phyloP scores from a whole-genome alignment of 169 alveolate species.

The Babesia gibsoni region DNA sequence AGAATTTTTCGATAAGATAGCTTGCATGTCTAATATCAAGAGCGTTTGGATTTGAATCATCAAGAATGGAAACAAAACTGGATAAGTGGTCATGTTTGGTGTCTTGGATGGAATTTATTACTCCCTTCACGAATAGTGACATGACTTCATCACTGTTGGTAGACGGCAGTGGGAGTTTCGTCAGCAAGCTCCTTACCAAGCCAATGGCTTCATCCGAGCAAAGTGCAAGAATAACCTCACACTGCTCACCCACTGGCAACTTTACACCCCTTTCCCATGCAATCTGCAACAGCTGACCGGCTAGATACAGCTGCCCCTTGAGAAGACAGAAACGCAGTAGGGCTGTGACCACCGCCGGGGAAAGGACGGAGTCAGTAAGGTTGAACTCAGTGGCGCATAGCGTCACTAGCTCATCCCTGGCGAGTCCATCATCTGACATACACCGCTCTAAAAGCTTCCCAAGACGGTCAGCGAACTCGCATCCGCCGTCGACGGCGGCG shows the following conservation, averaged over 20 bases:
- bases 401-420: slow-evolving; percentile 32
- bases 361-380: slow-evolving; percentile 7
- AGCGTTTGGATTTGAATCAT: neutral
- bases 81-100: neutral
- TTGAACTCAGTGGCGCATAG: slow-evolving; percentile 45
- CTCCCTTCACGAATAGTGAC: slow-evolving; percentile 14
- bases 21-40: neutral
- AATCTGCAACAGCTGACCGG: slow-evolving; percentile 46
- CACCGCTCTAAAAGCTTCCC: slow-evolving; percentile 42
- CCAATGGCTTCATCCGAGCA: slow-evolving; percentile 17
- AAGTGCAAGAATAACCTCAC: slow-evolving; percentile 39
- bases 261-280: slow-evolving; percentile 31
- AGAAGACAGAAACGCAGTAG: slow-evolving; percentile 38
- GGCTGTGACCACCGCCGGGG: slow-evolving; percentile 8
- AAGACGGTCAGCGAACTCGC: slow-evolving; percentile 53
- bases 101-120: neutral
- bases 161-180: slow-evolving; percentile 11
- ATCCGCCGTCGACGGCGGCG: slow-evolving; percentile 20
- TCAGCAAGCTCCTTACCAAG: slow-evolving; percentile 2
- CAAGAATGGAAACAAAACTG: slow-evolving; percentile 5
- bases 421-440: slow-evolving; percentile 41
- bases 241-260: slow-evolving; percentile 9
- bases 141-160: slow-evolving; percentile 15
- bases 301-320: slow-evolving; percentile 30
- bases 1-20: neutral